Conservation (phyloP, 2,329 filamentous ascomycete species). For the Alternaria conjuncta region DNA sequence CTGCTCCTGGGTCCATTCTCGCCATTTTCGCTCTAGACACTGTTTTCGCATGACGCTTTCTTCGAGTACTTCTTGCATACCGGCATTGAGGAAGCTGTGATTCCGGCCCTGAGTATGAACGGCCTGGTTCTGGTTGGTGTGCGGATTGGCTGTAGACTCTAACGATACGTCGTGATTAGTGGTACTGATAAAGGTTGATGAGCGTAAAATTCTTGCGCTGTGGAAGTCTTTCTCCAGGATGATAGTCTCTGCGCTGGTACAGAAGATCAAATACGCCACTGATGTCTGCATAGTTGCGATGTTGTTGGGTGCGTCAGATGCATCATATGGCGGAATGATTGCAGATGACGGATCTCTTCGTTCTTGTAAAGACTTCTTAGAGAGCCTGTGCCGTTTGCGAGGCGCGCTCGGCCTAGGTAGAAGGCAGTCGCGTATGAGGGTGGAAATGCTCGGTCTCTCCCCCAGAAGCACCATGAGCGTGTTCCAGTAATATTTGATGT, state of each 20-base stretch:
- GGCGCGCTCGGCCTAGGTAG: slow-evolving; percentile 30
- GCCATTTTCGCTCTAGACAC: slow-evolving; percentile 41
- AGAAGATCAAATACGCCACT: slow-evolving; percentile 64
- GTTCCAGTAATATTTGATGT: slow-evolving; percentile 56
- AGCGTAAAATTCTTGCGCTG: slow-evolving; percentile 54
- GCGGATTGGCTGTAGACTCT: slow-evolving; percentile 6
- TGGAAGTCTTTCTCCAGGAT: slow-evolving; percentile 64
- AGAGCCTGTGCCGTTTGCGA: neutral
- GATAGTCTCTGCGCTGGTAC: slow-evolving; percentile 56
- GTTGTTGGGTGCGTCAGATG: slow-evolving; percentile 36
- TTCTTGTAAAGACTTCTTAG: neutral
- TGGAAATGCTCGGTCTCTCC: slow-evolving; percentile 60
- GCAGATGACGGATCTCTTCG: neutral
- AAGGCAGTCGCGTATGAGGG: slow-evolving; percentile 55
- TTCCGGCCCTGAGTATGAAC: slow-evolving; percentile 13
- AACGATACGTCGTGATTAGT: slow-evolving; percentile 61
- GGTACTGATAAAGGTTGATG: slow-evolving; percentile 59
- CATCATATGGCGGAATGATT: neutral
- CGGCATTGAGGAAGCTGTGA: slow-evolving; percentile 13
- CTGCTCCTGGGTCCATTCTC: slow-evolving; percentile 8
- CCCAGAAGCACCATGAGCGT: slow-evolving; percentile 63
- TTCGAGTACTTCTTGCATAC: slow-evolving; percentile 37
- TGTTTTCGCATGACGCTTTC: slow-evolving; percentile 45
- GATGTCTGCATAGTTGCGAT: slow-evolving; percentile 55
- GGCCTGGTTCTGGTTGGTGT: slow-evolving; percentile 5